These are phyloP conservation scores for Rhodotorula kratochvilovae DNA, from an alignment of 768 basidiomycete genomes.

Conservation along the genomic window DNA sequence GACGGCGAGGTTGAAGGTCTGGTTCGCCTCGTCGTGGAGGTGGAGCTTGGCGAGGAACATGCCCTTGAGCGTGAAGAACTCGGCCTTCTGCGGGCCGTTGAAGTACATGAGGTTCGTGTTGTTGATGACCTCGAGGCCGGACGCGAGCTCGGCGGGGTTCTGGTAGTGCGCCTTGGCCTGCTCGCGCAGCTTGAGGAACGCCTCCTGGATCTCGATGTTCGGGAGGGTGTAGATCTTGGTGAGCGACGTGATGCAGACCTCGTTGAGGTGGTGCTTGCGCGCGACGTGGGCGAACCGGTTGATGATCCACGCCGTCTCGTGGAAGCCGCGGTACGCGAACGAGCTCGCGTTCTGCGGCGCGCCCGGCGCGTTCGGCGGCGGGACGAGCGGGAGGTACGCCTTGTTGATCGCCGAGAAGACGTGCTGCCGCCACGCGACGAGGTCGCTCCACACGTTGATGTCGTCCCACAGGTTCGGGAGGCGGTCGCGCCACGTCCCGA, in stretches of 20 bases:
- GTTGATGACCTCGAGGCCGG: conserved; percentile 96
- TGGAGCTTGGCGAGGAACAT: conserved; percentile 92
- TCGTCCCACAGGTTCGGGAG: conserved; percentile 94
- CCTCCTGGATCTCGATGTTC: conserved; percentile 99
- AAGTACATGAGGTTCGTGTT: conserved; percentile 99
- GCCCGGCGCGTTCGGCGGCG: conserved; percentile 45
- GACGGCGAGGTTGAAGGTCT: conserved; percentile 88
- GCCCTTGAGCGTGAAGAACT: conserved; percentile 96
- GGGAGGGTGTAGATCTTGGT: conserved; percentile 98
- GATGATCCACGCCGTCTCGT: conserved; percentile 99
- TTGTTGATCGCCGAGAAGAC: conserved; percentile 97
- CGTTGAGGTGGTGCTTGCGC: conserved; percentile 88
- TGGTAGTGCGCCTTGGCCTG: conserved; percentile 98
- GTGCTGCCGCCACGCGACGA: conserved; percentile 99
- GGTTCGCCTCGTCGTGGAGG: conserved; percentile 75
- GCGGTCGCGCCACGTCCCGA: conserved; percentile 94
- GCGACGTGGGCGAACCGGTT: conserved; percentile 99
- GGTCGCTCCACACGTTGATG: conserved; percentile 96
- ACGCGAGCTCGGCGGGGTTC: conserved; percentile 83
- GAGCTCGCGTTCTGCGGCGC: conserved; percentile 54
- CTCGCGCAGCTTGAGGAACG: conserved; percentile 95
- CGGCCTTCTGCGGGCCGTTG: conserved; percentile 86
- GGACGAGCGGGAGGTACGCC: conserved; percentile 85
- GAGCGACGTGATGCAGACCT: conserved; percentile 89
- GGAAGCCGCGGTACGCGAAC: conserved; percentile 90